A percentile compares a stretch with the other conserved stretches of the same genome.
phyloP scores from a whole-genome alignment of 306 rosid genomes.

The Pyrus pyrifolia region DNA sequence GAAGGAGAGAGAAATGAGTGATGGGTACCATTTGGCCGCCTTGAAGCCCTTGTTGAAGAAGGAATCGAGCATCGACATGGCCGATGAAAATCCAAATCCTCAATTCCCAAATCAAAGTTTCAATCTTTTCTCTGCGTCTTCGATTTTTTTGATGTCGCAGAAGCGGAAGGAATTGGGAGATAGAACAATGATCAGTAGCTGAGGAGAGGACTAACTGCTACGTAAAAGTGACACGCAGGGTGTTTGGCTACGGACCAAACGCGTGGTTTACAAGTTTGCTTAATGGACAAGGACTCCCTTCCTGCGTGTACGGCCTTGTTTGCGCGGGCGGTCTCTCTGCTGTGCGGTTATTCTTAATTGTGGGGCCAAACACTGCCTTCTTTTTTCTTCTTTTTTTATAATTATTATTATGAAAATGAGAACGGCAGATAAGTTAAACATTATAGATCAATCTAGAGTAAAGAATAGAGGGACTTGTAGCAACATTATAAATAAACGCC shows the following conservation, averaged over 20 bases:
- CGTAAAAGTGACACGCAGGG: not conserved
- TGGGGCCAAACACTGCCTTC: not conserved
- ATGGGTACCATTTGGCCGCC: constrained; percentile 72
- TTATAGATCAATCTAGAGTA: no score
- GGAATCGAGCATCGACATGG: constrained; percentile 83
- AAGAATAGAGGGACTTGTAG: no score
- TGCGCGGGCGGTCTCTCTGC: not conserved
- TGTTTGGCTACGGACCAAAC: not conserved
- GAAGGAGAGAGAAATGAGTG: no score
- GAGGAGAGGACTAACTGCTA: not conserved
- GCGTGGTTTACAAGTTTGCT: constrained; percentile 16
- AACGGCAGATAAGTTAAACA: no score
- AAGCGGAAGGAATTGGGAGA: not conserved
- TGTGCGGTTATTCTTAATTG: not conserved
- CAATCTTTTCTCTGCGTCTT: not conserved
- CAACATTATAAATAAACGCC: no score
- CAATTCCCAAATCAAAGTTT: not conserved
- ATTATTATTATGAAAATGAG: no score
- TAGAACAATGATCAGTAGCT: not conserved
- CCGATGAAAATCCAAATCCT: not conserved
- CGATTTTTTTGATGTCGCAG: not conserved
- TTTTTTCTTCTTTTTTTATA: no score
- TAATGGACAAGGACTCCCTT: not conserved
- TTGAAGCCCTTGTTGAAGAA: constrained; percentile 89
- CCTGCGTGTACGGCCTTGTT: not conserved